phyloP scores from a whole-genome alignment of 371 early-diverging fungal genomes.

The Rhizopus stolonifer region DNA sequence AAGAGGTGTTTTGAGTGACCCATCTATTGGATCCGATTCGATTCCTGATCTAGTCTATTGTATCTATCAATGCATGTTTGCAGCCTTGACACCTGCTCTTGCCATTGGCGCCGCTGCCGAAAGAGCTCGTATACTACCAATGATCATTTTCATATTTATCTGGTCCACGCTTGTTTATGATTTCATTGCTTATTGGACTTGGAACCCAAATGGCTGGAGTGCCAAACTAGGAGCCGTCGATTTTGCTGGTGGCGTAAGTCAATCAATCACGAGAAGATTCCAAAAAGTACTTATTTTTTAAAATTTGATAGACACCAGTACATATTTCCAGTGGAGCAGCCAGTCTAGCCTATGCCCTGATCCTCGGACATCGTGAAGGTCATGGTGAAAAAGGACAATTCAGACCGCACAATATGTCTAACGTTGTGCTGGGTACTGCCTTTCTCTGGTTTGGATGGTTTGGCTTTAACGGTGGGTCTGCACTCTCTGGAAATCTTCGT shows the following conservation, averaged over 20 bases:
- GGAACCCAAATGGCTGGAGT: conserved; percentile 78
- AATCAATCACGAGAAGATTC: too few species aligned
- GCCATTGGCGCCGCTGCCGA: conserved; percentile 86
- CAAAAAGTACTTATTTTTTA: too few species aligned
- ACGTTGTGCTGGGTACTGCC: conserved; percentile 78
- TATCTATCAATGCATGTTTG: conserved; percentile 78
- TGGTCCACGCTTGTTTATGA: conserved; percentile 87
- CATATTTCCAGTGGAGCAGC: conserved; percentile 83
- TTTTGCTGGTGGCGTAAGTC: conserved; percentile 86
- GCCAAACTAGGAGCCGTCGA: conserved; percentile 70
- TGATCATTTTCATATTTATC: conserved; percentile 76
- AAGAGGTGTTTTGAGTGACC: conserved; percentile 35
- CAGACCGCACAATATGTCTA: conserved; percentile 78
- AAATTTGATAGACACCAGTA: too few species aligned
- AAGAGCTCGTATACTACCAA: too few species aligned
- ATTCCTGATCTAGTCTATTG: conserved; percentile 66
- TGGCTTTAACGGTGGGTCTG: conserved; percentile 50
- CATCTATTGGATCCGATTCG: conserved; percentile 42
- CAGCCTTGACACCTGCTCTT: conserved; percentile 69
- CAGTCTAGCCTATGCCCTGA: conserved; percentile 79
- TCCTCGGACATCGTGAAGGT: conserved; percentile 78
- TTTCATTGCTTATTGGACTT: conserved; percentile 81
- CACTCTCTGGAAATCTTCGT: conserved; percentile 71
- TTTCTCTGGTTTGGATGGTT: conserved; percentile 77
- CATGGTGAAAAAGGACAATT: conserved; percentile 60